Base-by-base conservation (phyloP, 257 asterid genomes). In the Jasminum sambac region DNA sequence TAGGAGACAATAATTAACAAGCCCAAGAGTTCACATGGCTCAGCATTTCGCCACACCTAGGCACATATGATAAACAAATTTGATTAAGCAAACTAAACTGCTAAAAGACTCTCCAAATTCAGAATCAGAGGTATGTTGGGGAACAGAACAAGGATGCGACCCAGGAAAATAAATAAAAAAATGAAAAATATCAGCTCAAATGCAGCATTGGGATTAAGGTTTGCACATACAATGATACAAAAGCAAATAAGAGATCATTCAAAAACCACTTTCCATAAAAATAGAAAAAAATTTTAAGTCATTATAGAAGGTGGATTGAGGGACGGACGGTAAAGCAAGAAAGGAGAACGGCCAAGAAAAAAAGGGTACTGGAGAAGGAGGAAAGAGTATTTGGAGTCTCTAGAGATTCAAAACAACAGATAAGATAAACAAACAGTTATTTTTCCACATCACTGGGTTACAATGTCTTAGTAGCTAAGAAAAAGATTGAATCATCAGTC, bases 11-110 rank as follows among this genome's bases (percentile, higher is more conserved):
- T 1, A 4, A 30, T 30, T 1, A 30, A 30, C 36, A 30, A 30
- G 36, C 36, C 36, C 1, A 30, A 26, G 13, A 70, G 63, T 63
- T 36, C 37, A 72, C 30, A 61, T 8, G 52, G 14, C 19, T 23
- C 55, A 39, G 10, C 57, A 55, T 43, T 37, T 57, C 36, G 72
- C 16, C 63, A 39, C 23, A n/a, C 21, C 69, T 12, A 9, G 62
- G 36, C 16, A 30, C 62, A 10, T 55, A 23, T 55, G 11, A 50
- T 23, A 11, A 21, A 52, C 34, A 39, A 17, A 37, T 43, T 17
- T 12, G 60, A 38, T 59, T 41, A 1, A 44, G 63, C 36, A 46
- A 67, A 16, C 52, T n/a, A 43, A 11, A 44, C 8, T 21, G 24
- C 13, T 46, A 17, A 2, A 62, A 8, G 5, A 21, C 6, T 41